Conservation (phyloP, 306 rosid species). For the Acmispon strigosus region DNA sequence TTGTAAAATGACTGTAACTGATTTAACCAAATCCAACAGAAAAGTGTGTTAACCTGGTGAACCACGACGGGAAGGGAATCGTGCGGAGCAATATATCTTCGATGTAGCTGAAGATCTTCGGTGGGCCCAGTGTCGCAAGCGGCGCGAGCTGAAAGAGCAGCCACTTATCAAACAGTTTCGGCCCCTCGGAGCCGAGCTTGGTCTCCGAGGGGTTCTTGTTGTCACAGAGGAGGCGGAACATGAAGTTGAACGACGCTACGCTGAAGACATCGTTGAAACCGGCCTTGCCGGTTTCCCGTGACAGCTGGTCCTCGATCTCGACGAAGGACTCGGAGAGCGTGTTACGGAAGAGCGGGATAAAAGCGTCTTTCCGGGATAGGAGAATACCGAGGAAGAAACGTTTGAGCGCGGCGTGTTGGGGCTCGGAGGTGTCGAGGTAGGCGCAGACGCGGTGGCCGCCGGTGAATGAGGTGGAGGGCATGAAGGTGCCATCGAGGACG, state of each 20-base stretch:
- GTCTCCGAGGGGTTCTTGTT: slow-evolving; percentile 17
- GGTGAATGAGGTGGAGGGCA: slow-evolving; percentile 63
- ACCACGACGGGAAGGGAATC: slow-evolving; percentile 36
- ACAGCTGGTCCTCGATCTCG: slow-evolving; percentile 28
- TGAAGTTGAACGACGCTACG: slow-evolving; percentile 35
- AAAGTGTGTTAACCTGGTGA: neutral
- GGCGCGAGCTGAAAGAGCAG: slow-evolving; percentile 48
- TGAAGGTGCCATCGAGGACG: slow-evolving; percentile 75
- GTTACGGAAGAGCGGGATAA: slow-evolving; percentile 44
- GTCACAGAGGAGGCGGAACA: slow-evolving; percentile 39
- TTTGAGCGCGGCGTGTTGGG: slow-evolving; percentile 43
- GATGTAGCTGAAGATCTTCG: slow-evolving; percentile 34
- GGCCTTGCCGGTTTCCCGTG: neutral
- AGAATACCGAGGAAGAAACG: slow-evolving; percentile 33
- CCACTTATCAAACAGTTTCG: slow-evolving; percentile 33
- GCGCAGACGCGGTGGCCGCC: slow-evolving; percentile 65
- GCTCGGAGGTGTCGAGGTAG: slow-evolving; percentile 54
- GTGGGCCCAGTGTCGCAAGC: slow-evolving; percentile 25
- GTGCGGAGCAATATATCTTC: slow-evolving; percentile 57
- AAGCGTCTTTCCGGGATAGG: slow-evolving; percentile 11
- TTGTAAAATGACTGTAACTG: no score
- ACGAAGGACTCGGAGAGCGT: slow-evolving; percentile 20
- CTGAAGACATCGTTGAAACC: slow-evolving; percentile 26
- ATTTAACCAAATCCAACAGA: no score
- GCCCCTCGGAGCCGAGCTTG: slow-evolving; percentile 28